Base-by-base conservation (phyloP, 306 rosid species). In the Quercus agrifolia region DNA sequence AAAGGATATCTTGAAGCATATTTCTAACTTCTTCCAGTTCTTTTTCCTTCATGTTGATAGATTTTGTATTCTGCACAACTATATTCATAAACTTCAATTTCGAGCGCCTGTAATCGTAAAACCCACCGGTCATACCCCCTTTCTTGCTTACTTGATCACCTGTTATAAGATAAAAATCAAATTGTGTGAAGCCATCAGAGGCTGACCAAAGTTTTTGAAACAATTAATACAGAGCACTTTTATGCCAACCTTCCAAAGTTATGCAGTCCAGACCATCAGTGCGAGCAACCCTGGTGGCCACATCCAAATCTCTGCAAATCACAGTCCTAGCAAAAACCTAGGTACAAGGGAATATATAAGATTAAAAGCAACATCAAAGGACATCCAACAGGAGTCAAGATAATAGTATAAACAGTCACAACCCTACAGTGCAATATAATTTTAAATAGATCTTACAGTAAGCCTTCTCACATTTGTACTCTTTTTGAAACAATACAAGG, bases 61-160 rank as follows among this genome's bases (percentile, higher is more conserved):
- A 78, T 80, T 85, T 88, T 11, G 86, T 73, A 75, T 88, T 85
- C 86, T 81, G 89, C 79, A 83, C 84, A 71, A 95, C 84, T 56
- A 86, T 79, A 78, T 87, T 90, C 94, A 95, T 91, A 79, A 89
- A 91, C 92, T 91, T 92, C 88, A 95, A 89, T 81, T 84, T 95
- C 56, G 99, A 91, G 70, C 96, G 88, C 68, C 99, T 88, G 85
- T 95, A 97, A 71, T 95, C 98, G 87, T 95, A 92, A 87, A 95
- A 95, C 76, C 99, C 99, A 61, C 99, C 99, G 0, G 99, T 95
- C 99, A 95, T 95, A 72, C 97, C 94, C 74, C 99, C 99, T 85
- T 95, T 95, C 92, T 92, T 95, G 92, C 99, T 95, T 62, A 95
- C 98, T 89, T 95, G 98, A 82, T 95, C 99, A 77, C 99, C 99